phyloP scores from a whole-genome alignment of 768 basidiomycete species.

The Kwoniella sp. region DNA sequence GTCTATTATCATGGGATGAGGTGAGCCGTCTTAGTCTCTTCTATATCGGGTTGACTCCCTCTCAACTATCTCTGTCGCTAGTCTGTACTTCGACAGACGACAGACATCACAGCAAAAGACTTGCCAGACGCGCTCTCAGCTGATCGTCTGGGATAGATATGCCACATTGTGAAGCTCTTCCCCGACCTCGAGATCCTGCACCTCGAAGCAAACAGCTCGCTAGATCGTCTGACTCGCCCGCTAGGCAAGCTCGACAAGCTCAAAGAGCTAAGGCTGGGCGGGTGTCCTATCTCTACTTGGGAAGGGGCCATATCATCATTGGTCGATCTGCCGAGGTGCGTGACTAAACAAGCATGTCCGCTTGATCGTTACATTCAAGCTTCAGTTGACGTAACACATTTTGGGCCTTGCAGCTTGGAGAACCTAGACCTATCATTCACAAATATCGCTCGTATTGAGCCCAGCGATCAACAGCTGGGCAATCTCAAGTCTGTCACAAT shows the following conservation, averaged over 20 bases:
- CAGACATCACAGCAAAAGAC: too few relatives aligned
- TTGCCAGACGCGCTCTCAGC: too few relatives aligned
- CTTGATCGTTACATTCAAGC: neutral
- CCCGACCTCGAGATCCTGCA: constrained; percentile 28
- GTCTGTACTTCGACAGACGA: too few relatives aligned
- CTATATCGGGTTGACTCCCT: neutral
- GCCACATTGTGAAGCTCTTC: constrained; percentile 6
- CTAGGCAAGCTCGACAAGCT: constrained; percentile 14
- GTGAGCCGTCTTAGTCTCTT: constrained; percentile 22
- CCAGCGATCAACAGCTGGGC: neutral
- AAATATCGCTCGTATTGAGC: neutral
- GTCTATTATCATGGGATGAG: constrained; percentile 41
- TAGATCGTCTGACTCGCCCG: constrained; percentile 1
- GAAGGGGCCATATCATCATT: constrained; percentile 17
- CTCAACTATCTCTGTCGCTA: neutral
- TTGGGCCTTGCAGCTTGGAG: constrained; percentile 1
- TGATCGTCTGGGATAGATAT: constrained; percentile 6
- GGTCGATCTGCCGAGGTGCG: constrained; percentile 1
- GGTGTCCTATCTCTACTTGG: constrained; percentile 39
- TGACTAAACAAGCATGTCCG: neutral
- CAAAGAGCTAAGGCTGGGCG: constrained; percentile 35
- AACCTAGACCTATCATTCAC: constrained; percentile 18
- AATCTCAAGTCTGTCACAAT: constrained; percentile 9
- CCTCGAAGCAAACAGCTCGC: constrained; percentile 34
- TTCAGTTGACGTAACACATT: neutral